phyloP scores from a whole-genome alignment of 2,329 filamentous ascomycete species.

The Chrysoporthe deuterocubensis region DNA sequence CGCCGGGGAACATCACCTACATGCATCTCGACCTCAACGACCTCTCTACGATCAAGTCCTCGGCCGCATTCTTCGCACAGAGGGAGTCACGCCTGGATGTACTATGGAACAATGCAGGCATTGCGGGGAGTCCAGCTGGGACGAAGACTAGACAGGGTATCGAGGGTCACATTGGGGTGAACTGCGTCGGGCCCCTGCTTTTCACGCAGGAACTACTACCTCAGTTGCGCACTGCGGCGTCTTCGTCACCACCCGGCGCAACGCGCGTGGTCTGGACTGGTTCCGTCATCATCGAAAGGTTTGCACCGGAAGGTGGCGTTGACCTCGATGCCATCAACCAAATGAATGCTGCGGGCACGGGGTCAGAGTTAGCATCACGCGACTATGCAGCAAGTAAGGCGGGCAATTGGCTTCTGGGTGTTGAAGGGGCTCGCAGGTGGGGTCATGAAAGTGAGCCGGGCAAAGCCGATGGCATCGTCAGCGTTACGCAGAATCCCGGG shows the following conservation, averaged over 20 bases:
- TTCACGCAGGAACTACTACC: constrained; percentile 42
- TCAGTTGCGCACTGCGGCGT: constrained; percentile 38
- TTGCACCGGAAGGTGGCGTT: constrained; percentile 18
- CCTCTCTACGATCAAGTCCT: constrained; percentile 44
- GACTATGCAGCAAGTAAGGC: constrained; percentile 27
- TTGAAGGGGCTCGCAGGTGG: constrained; percentile 22
- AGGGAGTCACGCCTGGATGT: constrained; percentile 47
- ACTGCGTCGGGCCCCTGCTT: constrained; percentile 41
- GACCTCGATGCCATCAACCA: constrained; percentile 22
- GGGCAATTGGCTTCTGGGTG: constrained; percentile 27
- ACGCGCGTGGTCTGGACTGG: constrained; percentile 40
- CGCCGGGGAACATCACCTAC: constrained; percentile 36
- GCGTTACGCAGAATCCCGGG: constrained; percentile 27
- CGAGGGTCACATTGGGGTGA: constrained; percentile 40
- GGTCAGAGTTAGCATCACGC: constrained; percentile 11
- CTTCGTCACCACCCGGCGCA: constrained; percentile 27
- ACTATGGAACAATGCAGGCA: constrained; percentile 46
- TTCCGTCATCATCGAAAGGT: constrained; percentile 26
- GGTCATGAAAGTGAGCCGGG: constrained; percentile 10
- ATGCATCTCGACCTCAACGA: constrained; percentile 48
- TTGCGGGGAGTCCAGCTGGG: constrained; percentile 31
- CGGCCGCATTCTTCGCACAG: constrained; percentile 41
- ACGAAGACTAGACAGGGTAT: constrained; percentile 38
- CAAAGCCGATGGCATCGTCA: constrained; percentile 22
- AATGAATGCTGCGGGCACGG: constrained; percentile 18